phyloP scores from a whole-genome alignment of 116 monocot species.

The Posidonia oceanica region DNA sequence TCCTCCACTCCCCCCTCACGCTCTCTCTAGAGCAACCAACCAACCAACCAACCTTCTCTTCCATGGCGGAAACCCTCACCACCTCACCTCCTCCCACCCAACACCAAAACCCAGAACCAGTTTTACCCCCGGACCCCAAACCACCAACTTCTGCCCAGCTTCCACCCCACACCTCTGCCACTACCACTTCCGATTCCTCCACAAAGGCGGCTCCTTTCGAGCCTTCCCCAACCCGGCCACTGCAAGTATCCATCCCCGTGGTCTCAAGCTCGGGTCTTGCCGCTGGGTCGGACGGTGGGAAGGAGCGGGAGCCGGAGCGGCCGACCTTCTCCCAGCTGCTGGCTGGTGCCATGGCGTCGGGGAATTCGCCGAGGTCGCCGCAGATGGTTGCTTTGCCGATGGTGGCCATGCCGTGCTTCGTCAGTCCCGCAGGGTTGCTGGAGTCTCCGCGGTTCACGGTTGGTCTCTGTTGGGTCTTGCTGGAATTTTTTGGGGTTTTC shows the following conservation, averaged over 20 bases:
- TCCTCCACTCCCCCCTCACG: too few species aligned
- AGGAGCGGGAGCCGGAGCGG: background rate
- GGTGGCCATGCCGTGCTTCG: conserved; percentile 30
- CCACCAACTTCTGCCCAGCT: background rate
- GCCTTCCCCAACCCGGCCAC: too few species aligned
- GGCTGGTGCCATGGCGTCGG: conserved; percentile 48
- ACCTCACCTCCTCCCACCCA: background rate
- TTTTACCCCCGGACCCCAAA: background rate
- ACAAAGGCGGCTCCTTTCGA: background rate
- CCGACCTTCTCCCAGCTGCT: conserved; percentile 51
- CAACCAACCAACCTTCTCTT: background rate
- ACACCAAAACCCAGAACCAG: background rate
- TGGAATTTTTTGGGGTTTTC: too few species aligned
- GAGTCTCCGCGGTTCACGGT: conserved; percentile 43
- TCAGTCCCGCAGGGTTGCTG: conserved; percentile 31
- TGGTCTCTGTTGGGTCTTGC: too few species aligned
- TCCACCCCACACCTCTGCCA: background rate
- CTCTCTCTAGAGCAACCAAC: too few species aligned
- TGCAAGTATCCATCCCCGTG: too few species aligned
- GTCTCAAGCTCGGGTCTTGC: background rate
- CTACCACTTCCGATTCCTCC: background rate
- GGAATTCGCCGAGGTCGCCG: too few species aligned
- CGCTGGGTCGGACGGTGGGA: background rate
- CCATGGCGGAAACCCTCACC: background rate
- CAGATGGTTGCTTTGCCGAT: too few species aligned